A percentile compares a stretch with the other conserved stretches of the same genome.
phyloP scores from a whole-genome alignment of 768 basidiomycete genomes.

The Tulasnella sp. region DNA sequence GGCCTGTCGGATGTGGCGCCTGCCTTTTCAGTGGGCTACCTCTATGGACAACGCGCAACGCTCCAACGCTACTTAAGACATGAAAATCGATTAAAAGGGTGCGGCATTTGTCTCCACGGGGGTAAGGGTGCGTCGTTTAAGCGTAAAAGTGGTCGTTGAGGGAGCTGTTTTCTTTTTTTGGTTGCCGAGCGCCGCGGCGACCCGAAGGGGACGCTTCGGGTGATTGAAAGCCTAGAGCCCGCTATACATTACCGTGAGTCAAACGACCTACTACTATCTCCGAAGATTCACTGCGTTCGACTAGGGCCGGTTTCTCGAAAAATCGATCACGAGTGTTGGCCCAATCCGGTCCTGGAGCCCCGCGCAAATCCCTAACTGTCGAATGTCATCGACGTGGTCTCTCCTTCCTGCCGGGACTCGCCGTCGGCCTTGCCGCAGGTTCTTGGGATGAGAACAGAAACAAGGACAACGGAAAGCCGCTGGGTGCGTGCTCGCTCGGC shows the following conservation, averaged over 20 bases:
- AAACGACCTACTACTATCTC: neutral
- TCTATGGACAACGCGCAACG: too few relatives aligned
- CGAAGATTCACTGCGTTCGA: neutral
- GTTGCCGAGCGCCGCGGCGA: neutral
- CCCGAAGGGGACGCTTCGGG: neutral
- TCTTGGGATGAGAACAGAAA: constrained; percentile 9
- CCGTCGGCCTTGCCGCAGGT: constrained; percentile 1
- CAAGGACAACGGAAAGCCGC: neutral
- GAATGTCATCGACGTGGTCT: neutral
- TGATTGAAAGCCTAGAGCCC: constrained; percentile 11
- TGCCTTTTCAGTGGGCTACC: too few relatives aligned
- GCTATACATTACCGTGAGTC: constrained; percentile 5
- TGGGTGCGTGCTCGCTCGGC: constrained; percentile 1
- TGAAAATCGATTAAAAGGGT: neutral
- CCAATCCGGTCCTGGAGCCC: neutral
- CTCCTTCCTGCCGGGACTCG: neutral
- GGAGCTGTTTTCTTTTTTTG: neutral
- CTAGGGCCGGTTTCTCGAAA: neutral
- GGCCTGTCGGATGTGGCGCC: too few relatives aligned
- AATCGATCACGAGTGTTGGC: neutral
- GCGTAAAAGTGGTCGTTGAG: neutral
- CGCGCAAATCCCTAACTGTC: neutral
- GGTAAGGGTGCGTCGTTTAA: too few relatives aligned
- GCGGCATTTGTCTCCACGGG: too few relatives aligned
- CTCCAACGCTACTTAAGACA: neutral